phyloP scores from a whole-genome alignment of 1,284 basidiomycete genomes.

The Puccinia hordei region DNA sequence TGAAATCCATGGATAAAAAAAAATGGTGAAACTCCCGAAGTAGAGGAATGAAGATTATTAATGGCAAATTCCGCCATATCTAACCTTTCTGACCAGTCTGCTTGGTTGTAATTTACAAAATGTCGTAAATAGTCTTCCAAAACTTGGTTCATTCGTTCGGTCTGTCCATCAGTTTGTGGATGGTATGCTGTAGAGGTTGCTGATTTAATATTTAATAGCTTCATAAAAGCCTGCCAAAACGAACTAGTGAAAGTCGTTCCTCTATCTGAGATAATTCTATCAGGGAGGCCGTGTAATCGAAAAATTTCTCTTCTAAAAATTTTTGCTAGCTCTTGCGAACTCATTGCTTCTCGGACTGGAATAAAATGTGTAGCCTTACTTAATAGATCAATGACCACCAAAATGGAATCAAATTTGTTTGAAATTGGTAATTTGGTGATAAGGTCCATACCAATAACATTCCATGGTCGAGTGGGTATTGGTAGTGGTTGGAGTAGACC shows the following conservation, averaged over 20 bases:
- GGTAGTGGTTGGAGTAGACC: neutral
- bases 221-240: conserved; percentile 13
- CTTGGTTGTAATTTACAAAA: no score
- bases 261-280: conserved; percentile 23
- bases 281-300: conserved; percentile 20
- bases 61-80: no score
- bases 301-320: conserved; percentile 5
- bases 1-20: no score
- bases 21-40: no score
- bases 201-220: neutral
- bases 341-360: neutral
- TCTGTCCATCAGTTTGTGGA: no score
- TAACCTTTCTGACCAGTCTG: no score
- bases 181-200: conserved; percentile 32
- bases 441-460: no score
- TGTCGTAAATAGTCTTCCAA: no score
- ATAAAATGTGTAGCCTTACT: conserved; percentile 32
- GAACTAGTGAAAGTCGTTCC: neutral
- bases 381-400: conserved; percentile 15
- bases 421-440: no score
- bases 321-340: neutral
- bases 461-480: no score
- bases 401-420: conserved; percentile 3
- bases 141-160: no score
- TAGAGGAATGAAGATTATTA: no score